These are phyloP conservation scores for Achaetomiella virescens DNA, from an alignment of 495 filamentous ascomycete species.

Conservation along the genomic window DNA sequence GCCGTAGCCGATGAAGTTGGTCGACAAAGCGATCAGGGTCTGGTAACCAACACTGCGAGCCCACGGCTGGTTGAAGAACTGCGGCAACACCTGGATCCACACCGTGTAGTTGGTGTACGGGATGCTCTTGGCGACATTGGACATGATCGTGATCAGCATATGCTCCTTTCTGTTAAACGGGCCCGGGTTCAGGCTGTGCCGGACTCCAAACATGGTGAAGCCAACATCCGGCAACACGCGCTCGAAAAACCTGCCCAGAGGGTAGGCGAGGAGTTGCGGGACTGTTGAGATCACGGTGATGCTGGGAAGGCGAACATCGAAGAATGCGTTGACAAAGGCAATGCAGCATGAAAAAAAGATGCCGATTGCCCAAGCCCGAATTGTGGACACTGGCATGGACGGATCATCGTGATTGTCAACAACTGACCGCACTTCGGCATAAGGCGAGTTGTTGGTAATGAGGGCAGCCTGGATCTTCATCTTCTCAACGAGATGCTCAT, in stretches of 20 bases:
- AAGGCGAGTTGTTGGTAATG: slow-evolving; percentile 41
- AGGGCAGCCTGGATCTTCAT: slow-evolving; percentile 41
- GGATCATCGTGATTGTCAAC: slow-evolving; percentile 44
- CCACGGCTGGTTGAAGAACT: slow-evolving; percentile 38
- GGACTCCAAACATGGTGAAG: slow-evolving; percentile 33
- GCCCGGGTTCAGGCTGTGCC: slow-evolving; percentile 42
- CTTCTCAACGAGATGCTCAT: slow-evolving; percentile 32
- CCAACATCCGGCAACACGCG: slow-evolving; percentile 32
- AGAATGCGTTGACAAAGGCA: slow-evolving; percentile 40
- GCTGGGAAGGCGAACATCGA: slow-evolving; percentile 35
- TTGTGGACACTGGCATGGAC: slow-evolving; percentile 31
- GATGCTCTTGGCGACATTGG: slow-evolving; percentile 30
- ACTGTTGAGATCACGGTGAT: slow-evolving; percentile 32
- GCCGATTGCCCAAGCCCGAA: slow-evolving; percentile 38
- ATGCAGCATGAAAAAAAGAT: slow-evolving; percentile 32
- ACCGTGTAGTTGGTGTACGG: slow-evolving; percentile 41
- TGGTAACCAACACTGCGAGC: slow-evolving; percentile 36
- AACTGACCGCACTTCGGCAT: slow-evolving; percentile 45
- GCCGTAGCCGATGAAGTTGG: slow-evolving; percentile 48
- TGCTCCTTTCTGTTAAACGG: slow-evolving; percentile 50
- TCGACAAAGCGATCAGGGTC: slow-evolving; percentile 38
- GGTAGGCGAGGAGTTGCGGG: slow-evolving; percentile 38
- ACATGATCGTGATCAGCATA: slow-evolving; percentile 47
- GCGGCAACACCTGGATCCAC: slow-evolving; percentile 40
- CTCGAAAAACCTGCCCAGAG: slow-evolving; percentile 31